These are phyloP conservation scores for Nigrospora sphaerica DNA, from an alignment of 2,329 filamentous ascomycete species.

Conservation along the genomic window DNA sequence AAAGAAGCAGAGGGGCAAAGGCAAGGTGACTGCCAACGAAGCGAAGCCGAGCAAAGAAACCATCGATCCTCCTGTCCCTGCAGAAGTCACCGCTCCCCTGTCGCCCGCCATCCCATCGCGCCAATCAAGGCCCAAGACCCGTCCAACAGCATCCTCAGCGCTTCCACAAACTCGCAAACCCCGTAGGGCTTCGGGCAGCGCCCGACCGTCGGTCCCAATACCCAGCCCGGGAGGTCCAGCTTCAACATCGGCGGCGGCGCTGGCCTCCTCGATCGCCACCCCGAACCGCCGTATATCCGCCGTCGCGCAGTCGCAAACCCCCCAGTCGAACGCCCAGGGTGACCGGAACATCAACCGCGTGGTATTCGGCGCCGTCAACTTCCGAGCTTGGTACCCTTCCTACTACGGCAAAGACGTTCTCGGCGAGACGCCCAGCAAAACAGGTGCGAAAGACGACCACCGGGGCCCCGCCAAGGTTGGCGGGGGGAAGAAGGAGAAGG, in stretches of 20 bases:
- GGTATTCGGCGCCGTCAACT: slow-evolving; percentile 74
- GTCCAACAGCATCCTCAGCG: background rate
- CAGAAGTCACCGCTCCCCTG: background rate
- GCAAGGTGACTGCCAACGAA: background rate
- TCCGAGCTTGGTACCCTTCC: slow-evolving; percentile 88
- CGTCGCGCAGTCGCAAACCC: slow-evolving; percentile 5
- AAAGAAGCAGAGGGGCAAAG: background rate
- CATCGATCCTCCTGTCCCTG: background rate
- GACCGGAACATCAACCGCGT: slow-evolving; percentile 83
- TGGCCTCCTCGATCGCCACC: background rate
- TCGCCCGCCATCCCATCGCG: background rate
- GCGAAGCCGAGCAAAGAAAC: background rate
- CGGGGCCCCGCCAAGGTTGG: slow-evolving; percentile 18
- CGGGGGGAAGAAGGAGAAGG: slow-evolving; percentile 22
- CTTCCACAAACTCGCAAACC: background rate
- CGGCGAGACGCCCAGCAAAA: slow-evolving; percentile 34
- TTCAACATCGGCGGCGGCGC: background rate
- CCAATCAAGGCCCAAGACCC: background rate
- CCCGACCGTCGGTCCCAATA: background rate
- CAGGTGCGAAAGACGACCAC: slow-evolving; percentile 9
- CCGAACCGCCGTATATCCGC: slow-evolving; percentile 4
- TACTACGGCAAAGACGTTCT: slow-evolving; percentile 73
- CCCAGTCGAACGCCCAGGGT: slow-evolving; percentile 28
- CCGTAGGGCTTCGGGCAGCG: too few species aligned
- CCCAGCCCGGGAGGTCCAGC: background rate